Evolutionary conservation across 148 eudicot genomes (phyloP).

Genomic region (Cornus florida): DNA sequence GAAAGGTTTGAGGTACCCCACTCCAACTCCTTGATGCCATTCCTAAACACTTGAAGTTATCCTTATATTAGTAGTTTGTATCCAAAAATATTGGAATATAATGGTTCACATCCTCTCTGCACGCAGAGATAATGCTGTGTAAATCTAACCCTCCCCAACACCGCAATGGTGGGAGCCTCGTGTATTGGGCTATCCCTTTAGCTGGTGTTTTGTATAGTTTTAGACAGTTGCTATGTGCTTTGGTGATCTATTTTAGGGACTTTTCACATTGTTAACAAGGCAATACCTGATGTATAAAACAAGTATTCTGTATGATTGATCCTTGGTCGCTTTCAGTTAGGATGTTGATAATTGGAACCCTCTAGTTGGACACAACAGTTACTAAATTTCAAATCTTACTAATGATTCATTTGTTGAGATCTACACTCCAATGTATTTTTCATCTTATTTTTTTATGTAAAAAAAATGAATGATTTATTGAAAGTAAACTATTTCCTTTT

Average conservation of each 20-base stretch:
- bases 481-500: neutral
- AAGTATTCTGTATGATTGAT: neutral
- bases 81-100: neutral
- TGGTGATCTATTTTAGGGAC: neutral
- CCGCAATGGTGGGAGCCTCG: too few relatives aligned
- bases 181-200: neutral
- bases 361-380: neutral
- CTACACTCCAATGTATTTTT: neutral
- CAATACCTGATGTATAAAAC: neutral
- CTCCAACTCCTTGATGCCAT: slow-evolving; percentile 4
- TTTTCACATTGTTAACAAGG: neutral
- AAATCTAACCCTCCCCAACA: too few relatives aligned
- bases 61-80: neutral
- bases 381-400: neutral
- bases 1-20: slow-evolving; percentile 76
- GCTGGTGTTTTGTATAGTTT: neutral
- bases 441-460: too few relatives aligned
- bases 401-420: neutral
- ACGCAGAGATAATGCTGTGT: too few relatives aligned
- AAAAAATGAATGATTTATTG: neutral
- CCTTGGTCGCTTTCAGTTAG: neutral
- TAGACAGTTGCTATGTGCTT: neutral
- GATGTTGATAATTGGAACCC: neutral
- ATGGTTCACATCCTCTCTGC: neutral
- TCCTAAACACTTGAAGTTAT: neutral